These are phyloP conservation scores for Pilobolus umbonatus DNA, from an alignment of 192 early-diverging fungal species.

Conservation along the genomic window DNA sequence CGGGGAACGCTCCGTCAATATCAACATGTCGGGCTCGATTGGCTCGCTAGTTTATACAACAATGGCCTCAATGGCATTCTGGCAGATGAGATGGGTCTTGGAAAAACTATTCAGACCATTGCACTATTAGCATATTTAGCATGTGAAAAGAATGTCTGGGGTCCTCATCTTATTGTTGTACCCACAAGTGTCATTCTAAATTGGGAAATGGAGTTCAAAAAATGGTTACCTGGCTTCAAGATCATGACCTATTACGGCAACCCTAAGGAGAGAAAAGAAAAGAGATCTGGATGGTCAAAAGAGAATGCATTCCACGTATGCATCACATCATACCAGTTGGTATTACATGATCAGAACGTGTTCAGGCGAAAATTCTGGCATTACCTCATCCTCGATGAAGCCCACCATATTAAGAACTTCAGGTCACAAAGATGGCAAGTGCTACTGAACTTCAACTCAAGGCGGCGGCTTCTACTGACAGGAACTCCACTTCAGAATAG, in stretches of 20 bases:
- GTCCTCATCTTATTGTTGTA: constrained; percentile 70
- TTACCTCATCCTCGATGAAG: constrained; percentile 66
- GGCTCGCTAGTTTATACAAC: constrained; percentile 82
- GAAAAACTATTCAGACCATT: constrained; percentile 66
- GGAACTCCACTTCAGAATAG: constrained; percentile 90
- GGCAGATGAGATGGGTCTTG: constrained; percentile 65
- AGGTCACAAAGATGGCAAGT: constrained; percentile 72
- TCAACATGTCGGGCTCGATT: constrained; percentile 86
- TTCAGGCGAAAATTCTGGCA: constrained; percentile 62
- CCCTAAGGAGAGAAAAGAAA: constrained; percentile 59
- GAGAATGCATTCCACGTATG: constrained; percentile 60
- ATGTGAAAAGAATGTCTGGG: constrained; percentile 56
- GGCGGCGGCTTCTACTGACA: constrained; percentile 68
- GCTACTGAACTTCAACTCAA: constrained; percentile 62
- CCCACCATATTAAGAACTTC: constrained; percentile 74
- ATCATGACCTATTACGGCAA: constrained; percentile 75
- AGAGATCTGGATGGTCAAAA: constrained; percentile 53
- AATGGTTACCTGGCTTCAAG: constrained; percentile 69
- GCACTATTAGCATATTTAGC: constrained; percentile 63
- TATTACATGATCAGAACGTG: constrained; percentile 48
- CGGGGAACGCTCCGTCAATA: constrained; percentile 77
- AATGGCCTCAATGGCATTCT: constrained; percentile 77
- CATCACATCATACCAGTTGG: constrained; percentile 61
- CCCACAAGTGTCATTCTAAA: constrained; percentile 74
- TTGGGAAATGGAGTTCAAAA: constrained; percentile 71